These are phyloP conservation scores for Quercus aquifolioides DNA, from an alignment of 306 rosid species.

Conservation along the genomic window DNA sequence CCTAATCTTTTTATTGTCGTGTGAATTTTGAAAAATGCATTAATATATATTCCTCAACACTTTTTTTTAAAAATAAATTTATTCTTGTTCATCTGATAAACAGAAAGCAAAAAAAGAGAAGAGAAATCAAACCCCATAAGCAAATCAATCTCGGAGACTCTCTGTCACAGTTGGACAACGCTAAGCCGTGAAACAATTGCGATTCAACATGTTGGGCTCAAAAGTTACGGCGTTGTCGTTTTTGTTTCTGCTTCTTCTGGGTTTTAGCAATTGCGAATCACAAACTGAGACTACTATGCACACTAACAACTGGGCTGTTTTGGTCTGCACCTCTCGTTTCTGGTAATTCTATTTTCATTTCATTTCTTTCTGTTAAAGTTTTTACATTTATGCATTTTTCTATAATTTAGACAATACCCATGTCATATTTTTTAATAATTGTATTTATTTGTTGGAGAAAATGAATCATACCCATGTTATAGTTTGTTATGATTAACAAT, in stretches of 20 bases:
- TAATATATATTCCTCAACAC: no score
- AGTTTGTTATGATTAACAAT: neutral
- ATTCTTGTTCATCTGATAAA: no score
- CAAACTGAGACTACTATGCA: conserved; percentile 61
- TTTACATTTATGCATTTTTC: neutral
- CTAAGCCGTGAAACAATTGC: conserved; percentile 14
- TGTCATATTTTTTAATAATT: neutral
- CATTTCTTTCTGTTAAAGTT: neutral
- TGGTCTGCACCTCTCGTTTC: conserved; percentile 94
- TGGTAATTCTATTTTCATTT: conserved; percentile 43
- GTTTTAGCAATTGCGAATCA: conserved; percentile 32
- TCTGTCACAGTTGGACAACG: neutral
- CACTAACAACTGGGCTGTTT: conserved; percentile 92
- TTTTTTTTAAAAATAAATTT: no score
- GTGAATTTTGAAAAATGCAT: no score
- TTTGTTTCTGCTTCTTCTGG: conserved; percentile 36
- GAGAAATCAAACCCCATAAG: neutral
- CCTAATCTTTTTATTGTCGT: no score
- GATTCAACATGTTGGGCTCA: conserved; percentile 23
- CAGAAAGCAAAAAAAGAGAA: no score
- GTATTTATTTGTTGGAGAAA: neutral
- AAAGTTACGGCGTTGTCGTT: conserved; percentile 18
- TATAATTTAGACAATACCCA: neutral
- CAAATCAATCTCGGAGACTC: neutral
- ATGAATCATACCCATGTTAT: neutral